phyloP scores from a whole-genome alignment of 148 eudicot genomes.

The Chenopodium berlandieri region DNA sequence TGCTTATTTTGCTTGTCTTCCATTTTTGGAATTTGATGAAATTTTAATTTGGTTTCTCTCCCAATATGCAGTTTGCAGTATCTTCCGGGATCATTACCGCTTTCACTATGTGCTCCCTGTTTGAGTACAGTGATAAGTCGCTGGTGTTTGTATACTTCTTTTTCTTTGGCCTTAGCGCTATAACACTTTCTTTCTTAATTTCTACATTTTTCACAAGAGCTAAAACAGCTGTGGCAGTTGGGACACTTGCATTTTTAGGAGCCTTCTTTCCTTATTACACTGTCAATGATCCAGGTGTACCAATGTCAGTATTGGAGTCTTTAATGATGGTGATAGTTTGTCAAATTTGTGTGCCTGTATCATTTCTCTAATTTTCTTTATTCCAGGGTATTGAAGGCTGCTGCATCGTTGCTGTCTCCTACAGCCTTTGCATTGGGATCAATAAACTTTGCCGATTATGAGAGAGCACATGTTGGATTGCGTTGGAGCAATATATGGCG shows the following conservation, averaged over 20 bases:
- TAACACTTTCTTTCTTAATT: slow-evolving; percentile 84
- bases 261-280: slow-evolving; percentile 97
- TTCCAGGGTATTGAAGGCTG: slow-evolving; percentile 69
- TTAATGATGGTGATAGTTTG: background rate
- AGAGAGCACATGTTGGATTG: slow-evolving; percentile 97
- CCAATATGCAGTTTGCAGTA: slow-evolving; percentile 77
- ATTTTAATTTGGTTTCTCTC: slow-evolving; percentile 21
- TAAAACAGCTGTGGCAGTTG: slow-evolving; percentile 98
- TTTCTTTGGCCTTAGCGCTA: slow-evolving; percentile 90
- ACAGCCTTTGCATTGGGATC: slow-evolving; percentile 98
- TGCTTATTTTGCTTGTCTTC: background rate
- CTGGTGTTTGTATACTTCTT: slow-evolving; percentile 96
- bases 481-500: slow-evolving; percentile 99
- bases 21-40: slow-evolving; percentile 3
- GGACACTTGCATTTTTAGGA: slow-evolving; percentile 94
- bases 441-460: slow-evolving; percentile 96
- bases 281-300: slow-evolving; percentile 69
- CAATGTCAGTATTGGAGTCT: slow-evolving; percentile 57
- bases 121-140: slow-evolving; percentile 89
- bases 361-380: slow-evolving; percentile 13
- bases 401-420: slow-evolving; percentile 93
- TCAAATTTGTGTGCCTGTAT: background rate
- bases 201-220: slow-evolving; percentile 94
- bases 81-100: slow-evolving; percentile 81
- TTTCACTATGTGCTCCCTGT: slow-evolving; percentile 84